phyloP scores from a whole-genome alignment of 495 filamentous ascomycete species.

The Penicilliopsis zonata region DNA sequence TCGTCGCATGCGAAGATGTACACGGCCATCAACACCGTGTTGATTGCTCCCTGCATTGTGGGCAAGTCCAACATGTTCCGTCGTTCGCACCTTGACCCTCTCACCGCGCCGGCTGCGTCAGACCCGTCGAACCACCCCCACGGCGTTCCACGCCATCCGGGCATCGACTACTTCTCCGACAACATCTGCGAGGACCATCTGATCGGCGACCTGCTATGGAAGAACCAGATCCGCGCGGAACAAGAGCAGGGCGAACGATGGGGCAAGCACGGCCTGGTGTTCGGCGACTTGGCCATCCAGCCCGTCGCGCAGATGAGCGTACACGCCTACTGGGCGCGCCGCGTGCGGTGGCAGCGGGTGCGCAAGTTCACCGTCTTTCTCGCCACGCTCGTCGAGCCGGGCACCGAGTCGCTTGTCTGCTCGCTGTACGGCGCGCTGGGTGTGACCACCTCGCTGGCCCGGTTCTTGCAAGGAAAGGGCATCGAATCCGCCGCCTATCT shows the following conservation, averaged over 20 bases:
- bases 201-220: conserved; percentile 87
- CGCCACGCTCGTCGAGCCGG: conserved; percentile 89
- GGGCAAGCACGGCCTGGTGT: conserved; percentile 72
- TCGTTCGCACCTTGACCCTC: conserved; percentile 70
- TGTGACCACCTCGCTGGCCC: conserved; percentile 55
- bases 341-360: conserved; percentile 85
- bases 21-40: conserved; percentile 88
- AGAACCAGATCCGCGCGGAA: conserved; percentile 36
- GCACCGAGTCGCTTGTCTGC: conserved; percentile 81
- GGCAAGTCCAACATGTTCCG: conserved; percentile 99
- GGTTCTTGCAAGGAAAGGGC: conserved; percentile 39
- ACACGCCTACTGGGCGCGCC: conserved; percentile 64
- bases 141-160: conserved; percentile 45
- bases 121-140: conserved; percentile 15
- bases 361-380: conserved; percentile 86
- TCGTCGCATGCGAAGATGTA: conserved; percentile 98
- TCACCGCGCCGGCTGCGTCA: conserved; percentile 44
- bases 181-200: conserved; percentile 98
- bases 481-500: conserved; percentile 27
- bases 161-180: conserved; percentile 83
- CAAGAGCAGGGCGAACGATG: conserved; percentile 31
- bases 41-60: conserved; percentile 84
- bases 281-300: conserved; percentile 80
- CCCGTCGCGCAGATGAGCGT: conserved; percentile 77
- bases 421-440: conserved; percentile 69